A percentile compares a stretch with the other conserved stretches of the same genome.
Evolutionary conservation across 192 early-diverging fungal species (phyloP).

Genomic region (Coemansia erecta): DNA sequence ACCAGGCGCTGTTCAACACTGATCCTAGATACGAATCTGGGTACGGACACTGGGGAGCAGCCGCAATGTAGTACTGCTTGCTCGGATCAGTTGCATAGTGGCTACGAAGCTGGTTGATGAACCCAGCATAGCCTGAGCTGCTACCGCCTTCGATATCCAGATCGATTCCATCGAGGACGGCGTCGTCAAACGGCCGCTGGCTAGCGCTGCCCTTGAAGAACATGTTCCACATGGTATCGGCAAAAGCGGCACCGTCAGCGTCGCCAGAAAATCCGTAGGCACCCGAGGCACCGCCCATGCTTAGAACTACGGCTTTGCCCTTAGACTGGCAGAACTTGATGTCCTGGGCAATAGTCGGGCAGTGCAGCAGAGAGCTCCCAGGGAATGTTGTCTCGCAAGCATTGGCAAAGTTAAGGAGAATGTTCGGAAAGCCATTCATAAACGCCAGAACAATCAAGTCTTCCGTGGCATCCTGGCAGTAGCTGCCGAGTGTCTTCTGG

Average conservation of each 20-base stretch:
- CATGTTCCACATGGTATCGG: slow-evolving; percentile 58
- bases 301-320: slow-evolving; percentile 62
- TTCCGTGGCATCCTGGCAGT: slow-evolving; percentile 62
- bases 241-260: slow-evolving; percentile 46
- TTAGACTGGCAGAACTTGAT: slow-evolving; percentile 66
- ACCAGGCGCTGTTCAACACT: slow-evolving; percentile 57
- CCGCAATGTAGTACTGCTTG: slow-evolving; percentile 58
- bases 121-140: slow-evolving; percentile 45
- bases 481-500: slow-evolving; percentile 45
- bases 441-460: slow-evolving; percentile 65
- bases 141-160: slow-evolving; percentile 58
- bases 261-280: slow-evolving; percentile 55
- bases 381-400: slow-evolving; percentile 59
- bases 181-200: slow-evolving; percentile 59
- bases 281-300: slow-evolving; percentile 67
- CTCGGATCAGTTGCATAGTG: slow-evolving; percentile 48
- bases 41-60: slow-evolving; percentile 64
- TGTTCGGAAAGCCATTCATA: slow-evolving; percentile 57
- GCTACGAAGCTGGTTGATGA: slow-evolving; percentile 49
- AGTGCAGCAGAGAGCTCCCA: slow-evolving; percentile 57
- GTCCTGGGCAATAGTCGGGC: slow-evolving; percentile 57
- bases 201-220: slow-evolving; percentile 59
- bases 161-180: slow-evolving; percentile 63
- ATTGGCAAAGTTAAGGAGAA: slow-evolving; percentile 63
- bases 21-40: slow-evolving; percentile 58